Base-by-base conservation (phyloP, 2,329 filamentous ascomycete genomes). In the Mycosphaerella arachidis region DNA sequence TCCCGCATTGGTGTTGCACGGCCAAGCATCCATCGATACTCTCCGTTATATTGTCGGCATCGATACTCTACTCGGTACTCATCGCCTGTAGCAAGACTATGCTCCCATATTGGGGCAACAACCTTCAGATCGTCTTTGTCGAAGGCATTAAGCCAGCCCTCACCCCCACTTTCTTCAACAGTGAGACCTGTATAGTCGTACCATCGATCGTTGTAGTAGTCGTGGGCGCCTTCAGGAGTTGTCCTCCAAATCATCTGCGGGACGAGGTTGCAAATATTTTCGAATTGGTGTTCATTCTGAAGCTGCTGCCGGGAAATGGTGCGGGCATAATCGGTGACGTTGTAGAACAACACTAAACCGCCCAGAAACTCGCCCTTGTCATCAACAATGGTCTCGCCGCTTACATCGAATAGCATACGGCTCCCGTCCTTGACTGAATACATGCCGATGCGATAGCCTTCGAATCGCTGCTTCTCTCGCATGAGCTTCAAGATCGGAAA, bases 11-110 rank as follows among this genome's bases (percentile, higher is more conserved):
- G 88, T 8, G 63, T 72, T 1, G 89, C 90, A 48, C 88, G 81
- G 10, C 86, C 89, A 2, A 93, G 77, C 80, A 92, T 91, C 90
- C 90, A 93, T 56, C 88, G 81, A 84, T 86, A 92, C 58, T 87
- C 81, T 0, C 89, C 90, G 33, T 87, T 82, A 53, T 82, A 82
- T 59, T 81, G 85, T 54, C 77, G 81, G 62, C 86, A 90, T 43
- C 90, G 83, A 65, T 91, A 92, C 68, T 93, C 89, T 0, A 83
- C 86, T 43, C 79, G 79, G 67, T 89, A 92, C 12, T 85, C 83
- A 9, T 88, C 82, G 2, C 90, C 90, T 0, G 88, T 91, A 3
- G 73, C 73, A 2, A 92, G 74, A 8, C 82, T 86, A 64, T 84
- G 83, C 16, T 74, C 70, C 89, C 88, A 92, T 57, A 78, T 76